Conservation (phyloP, 345 rosid genomes). For the Psidium friedrichsthalianum region DNA sequence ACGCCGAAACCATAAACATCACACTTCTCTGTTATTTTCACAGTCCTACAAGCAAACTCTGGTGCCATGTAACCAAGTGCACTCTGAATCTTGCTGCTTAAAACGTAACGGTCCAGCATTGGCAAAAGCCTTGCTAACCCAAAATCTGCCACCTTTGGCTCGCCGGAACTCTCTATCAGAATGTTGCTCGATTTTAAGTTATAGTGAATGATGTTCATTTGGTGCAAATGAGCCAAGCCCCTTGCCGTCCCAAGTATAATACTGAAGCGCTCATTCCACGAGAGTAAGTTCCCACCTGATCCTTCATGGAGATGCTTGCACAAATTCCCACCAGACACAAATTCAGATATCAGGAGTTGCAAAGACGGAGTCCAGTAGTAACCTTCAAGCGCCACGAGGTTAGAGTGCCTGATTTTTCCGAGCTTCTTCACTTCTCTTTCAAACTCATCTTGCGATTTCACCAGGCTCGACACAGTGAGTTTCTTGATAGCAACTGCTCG, state of each 20-base stretch:
- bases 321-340: constrained; percentile 75
- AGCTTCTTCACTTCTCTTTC: constrained; percentile 87
- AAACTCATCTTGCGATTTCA: constrained; percentile 89
- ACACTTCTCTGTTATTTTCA: constrained; percentile 91
- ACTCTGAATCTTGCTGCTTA: constrained; percentile 97
- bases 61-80: constrained; percentile 99
- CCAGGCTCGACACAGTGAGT: constrained; percentile 92
- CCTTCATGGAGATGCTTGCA: constrained; percentile 85
- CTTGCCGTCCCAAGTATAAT: constrained; percentile 81
- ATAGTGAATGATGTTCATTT: constrained; percentile 75
- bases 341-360: constrained; percentile 85
- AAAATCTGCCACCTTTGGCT: constrained; percentile 85
- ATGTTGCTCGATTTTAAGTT: constrained; percentile 92
- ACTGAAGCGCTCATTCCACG: constrained; percentile 88
- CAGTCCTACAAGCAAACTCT: constrained; percentile 89
- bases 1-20: constrained; percentile 95
- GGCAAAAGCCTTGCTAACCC: constrained; percentile 90
- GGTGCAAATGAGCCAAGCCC: constrained; percentile 81
- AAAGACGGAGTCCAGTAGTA: constrained; percentile 96
- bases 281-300: constrained; percentile 35
- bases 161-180: constrained; percentile 62
- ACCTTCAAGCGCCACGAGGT: constrained; percentile 84
- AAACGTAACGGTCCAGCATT: constrained; percentile 78
- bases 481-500: constrained; percentile 89
- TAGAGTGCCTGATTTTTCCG: constrained; percentile 68